phyloP scores from a whole-genome alignment of 2,329 filamentous ascomycete genomes.

The Microascus cirrosus region DNA sequence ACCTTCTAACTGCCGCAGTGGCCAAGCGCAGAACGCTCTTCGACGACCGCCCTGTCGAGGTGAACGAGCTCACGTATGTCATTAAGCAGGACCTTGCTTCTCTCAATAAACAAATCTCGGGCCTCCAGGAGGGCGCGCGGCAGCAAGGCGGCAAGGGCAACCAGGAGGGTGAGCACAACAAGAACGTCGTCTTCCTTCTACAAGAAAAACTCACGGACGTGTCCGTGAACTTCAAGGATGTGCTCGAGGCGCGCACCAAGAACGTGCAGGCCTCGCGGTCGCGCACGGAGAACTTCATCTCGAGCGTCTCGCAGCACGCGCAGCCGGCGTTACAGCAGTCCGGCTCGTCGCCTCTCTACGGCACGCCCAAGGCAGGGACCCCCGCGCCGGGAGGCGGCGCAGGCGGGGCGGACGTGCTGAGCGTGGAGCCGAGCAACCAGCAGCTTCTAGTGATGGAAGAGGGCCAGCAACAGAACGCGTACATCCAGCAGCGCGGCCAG shows the following conservation, averaged over 20 bases:
- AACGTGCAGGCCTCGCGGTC: conserved; percentile 93
- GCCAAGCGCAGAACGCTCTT: conserved; percentile 96
- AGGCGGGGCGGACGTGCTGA: conserved; percentile 60
- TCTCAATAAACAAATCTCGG: conserved; percentile 75
- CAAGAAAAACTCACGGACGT: conserved; percentile 90
- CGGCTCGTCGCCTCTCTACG: conserved; percentile 73
- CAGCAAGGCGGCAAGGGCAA: conserved; percentile 62
- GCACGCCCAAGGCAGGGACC: conserved; percentile 58
- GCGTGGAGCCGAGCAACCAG: conserved; percentile 74
- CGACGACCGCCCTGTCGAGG: conserved; percentile 92
- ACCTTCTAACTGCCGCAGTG: conserved; percentile 34
- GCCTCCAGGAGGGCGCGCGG: conserved; percentile 66
- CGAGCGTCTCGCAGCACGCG: conserved; percentile 69
- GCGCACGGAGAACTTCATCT: conserved; percentile 93
- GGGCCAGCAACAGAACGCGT: conserved; percentile 72
- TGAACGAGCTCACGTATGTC: conserved; percentile 91
- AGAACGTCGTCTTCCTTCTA: conserved; percentile 86
- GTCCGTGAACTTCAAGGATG: conserved; percentile 91
- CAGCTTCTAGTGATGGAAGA: conserved; percentile 90
- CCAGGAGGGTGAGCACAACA: conserved; percentile 94
- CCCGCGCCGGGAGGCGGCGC: conserved; percentile 52
- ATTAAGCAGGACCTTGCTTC: conserved; percentile 93
- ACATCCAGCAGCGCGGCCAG: conserved; percentile 87
- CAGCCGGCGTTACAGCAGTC: conserved; percentile 59
- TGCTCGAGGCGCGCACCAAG: conserved; percentile 89